phyloP scores from a whole-genome alignment of 139 green algal species.

The Klebsormidium nitens region DNA sequence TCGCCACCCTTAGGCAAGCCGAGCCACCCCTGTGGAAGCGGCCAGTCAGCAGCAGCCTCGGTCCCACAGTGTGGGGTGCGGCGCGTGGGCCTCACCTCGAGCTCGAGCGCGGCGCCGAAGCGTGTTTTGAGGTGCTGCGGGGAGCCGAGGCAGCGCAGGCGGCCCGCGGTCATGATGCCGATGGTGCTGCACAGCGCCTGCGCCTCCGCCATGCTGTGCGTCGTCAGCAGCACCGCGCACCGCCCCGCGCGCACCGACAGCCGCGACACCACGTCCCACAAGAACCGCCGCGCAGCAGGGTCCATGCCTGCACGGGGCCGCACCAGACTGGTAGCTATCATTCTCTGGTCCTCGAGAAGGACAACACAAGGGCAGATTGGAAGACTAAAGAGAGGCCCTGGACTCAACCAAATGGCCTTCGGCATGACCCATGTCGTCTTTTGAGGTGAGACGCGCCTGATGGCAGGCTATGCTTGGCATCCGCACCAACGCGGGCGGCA shows the following conservation, averaged over 20 bases:
- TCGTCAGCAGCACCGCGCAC: conserved; percentile 65
- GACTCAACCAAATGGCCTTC: too few species aligned
- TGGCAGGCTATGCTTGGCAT: too few species aligned
- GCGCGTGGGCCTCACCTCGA: too few species aligned
- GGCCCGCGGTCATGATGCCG: conserved; percentile 86
- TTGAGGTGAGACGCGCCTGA: too few species aligned
- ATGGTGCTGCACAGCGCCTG: conserved; percentile 75
- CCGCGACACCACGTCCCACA: conserved; percentile 79
- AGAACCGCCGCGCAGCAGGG: conserved; percentile 69
- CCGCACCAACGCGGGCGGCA: too few species aligned
- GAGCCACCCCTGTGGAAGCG: too few species aligned
- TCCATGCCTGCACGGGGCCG: conserved; percentile 78
- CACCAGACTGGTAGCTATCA: background rate
- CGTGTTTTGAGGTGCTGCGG: conserved; percentile 72
- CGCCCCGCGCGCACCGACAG: conserved; percentile 3
- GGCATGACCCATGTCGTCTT: too few species aligned
- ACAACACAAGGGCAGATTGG: too few species aligned
- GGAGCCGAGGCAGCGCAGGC: conserved; percentile 67
- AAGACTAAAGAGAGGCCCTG: too few species aligned
- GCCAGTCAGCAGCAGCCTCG: too few species aligned
- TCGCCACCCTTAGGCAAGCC: too few species aligned
- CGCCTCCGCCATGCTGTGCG: conserved; percentile 86
- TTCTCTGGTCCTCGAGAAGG: background rate
- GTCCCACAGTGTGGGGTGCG: too few species aligned
- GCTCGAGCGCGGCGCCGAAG: conserved; percentile 56